phyloP scores from a whole-genome alignment of 2,329 filamentous ascomycete genomes.

The Shiraia sp. region DNA sequence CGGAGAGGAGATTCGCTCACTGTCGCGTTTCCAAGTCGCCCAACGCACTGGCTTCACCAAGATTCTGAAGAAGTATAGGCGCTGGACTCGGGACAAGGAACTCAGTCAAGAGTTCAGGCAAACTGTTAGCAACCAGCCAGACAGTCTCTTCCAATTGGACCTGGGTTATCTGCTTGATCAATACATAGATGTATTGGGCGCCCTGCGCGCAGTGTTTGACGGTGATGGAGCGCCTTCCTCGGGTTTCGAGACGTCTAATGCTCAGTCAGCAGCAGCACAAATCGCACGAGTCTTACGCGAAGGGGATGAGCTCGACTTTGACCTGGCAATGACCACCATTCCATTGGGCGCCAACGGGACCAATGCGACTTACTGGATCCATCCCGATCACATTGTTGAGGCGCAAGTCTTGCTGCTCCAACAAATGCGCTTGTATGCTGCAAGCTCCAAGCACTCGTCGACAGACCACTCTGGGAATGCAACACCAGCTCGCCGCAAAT shows the following conservation, averaged over 20 bases:
- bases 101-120: conserved; percentile 69
- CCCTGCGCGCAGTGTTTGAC: conserved; percentile 51
- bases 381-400: conserved; percentile 58
- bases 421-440: conserved; percentile 49
- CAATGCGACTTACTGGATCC: conserved; percentile 58
- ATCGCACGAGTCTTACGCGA: conserved; percentile 47
- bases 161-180: conserved; percentile 57
- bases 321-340: conserved; percentile 52
- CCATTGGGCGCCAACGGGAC: conserved; percentile 52
- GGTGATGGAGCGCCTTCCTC: conserved; percentile 21
- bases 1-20: conserved; percentile 70
- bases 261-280: conserved; percentile 33
- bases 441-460: conserved; percentile 19
- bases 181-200: conserved; percentile 53
- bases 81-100: conserved; percentile 77
- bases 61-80: conserved; percentile 84
- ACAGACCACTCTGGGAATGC: conserved; percentile 21
- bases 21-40: conserved; percentile 73
- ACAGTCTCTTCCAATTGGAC: conserved; percentile 72
- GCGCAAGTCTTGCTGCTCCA: conserved; percentile 57
- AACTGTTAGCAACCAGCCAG: conserved; percentile 66
- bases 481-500: conserved; percentile 30
- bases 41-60: conserved; percentile 80
- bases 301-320: conserved; percentile 52
- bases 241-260: conserved; percentile 15